Evolutionary conservation across 306 rosid genomes (phyloP).

Genomic region (Lagenaria siceraria): DNA sequence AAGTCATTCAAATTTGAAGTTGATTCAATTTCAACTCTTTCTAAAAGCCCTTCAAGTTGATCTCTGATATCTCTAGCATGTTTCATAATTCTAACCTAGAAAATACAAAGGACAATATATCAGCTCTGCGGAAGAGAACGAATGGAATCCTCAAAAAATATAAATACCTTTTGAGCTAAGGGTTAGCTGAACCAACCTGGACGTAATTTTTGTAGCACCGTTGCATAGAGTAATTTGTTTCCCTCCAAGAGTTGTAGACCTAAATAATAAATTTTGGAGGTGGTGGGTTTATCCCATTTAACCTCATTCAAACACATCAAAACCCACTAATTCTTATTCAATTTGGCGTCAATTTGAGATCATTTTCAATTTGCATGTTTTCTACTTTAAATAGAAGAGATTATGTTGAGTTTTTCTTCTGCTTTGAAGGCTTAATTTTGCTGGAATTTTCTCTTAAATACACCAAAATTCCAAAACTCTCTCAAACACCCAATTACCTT

Average conservation of each 20-base stretch:
- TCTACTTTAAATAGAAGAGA: too few species aligned
- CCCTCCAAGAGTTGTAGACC: conserved; percentile 96
- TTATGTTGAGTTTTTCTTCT: too few species aligned
- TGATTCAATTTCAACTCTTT: conserved; percentile 84
- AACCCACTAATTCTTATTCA: too few species aligned
- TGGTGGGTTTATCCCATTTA: too few species aligned
- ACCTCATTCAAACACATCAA: too few species aligned
- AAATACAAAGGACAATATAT: background rate
- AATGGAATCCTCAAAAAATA: background rate
- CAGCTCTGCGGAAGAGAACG: background rate
- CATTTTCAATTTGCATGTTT: too few species aligned
- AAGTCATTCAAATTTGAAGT: conserved; percentile 47
- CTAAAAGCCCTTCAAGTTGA: conserved; percentile 86
- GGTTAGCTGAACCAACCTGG: conserved; percentile 51
- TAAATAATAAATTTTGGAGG: conserved; percentile 19
- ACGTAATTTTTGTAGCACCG: conserved; percentile 92
- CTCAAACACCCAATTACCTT: too few species aligned
- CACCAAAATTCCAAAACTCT: too few species aligned
- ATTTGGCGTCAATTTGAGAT: too few species aligned
- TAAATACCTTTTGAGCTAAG: background rate
- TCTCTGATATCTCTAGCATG: conserved; percentile 91
- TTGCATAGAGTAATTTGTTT: conserved; percentile 87
- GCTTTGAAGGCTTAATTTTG: too few species aligned
- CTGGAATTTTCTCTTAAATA: too few species aligned
- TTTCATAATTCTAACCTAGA: conserved; percentile 90